Conservation (phyloP, 2,329 filamentous ascomycete genomes). For the Pseudogymnoascus sp. region DNA sequence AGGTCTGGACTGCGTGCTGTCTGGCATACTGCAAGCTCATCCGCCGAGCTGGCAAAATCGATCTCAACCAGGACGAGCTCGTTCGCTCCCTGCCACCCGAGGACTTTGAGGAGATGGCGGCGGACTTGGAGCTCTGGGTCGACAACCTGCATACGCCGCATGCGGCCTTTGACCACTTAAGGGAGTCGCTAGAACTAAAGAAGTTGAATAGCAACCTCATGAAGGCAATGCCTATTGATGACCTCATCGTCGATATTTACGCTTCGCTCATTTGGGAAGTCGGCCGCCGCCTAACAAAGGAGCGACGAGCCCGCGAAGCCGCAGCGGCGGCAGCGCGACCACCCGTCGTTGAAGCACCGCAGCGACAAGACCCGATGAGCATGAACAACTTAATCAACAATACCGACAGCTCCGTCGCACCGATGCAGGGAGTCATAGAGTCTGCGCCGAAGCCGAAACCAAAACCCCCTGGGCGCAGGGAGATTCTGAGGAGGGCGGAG, state of each 20-base stretch:
- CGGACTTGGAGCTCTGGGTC: slow-evolving; percentile 52
- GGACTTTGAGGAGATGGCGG: slow-evolving; percentile 54
- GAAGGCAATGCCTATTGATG: slow-evolving; percentile 80
- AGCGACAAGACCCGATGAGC: slow-evolving; percentile 24
- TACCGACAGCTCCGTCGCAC: slow-evolving; percentile 18
- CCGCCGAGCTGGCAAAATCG: slow-evolving; percentile 48
- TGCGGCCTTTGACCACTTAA: slow-evolving; percentile 52
- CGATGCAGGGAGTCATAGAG: slow-evolving; percentile 11
- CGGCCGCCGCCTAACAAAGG: slow-evolving; percentile 42
- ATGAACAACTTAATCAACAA: slow-evolving; percentile 28
- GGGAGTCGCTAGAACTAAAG: slow-evolving; percentile 62
- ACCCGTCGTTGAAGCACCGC: background rate
- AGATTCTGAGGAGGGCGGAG: slow-evolving; percentile 51
- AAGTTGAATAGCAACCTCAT: slow-evolving; percentile 80
- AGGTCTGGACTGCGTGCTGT: slow-evolving; percentile 25
- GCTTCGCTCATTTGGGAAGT: slow-evolving; percentile 66
- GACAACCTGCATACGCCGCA: slow-evolving; percentile 40
- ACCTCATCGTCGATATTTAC: slow-evolving; percentile 89
- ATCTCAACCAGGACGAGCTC: slow-evolving; percentile 56
- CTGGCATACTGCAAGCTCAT: slow-evolving; percentile 39
- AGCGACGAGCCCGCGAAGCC: slow-evolving; percentile 30
- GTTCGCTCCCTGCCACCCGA: slow-evolving; percentile 60
- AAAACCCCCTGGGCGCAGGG: slow-evolving; percentile 32
- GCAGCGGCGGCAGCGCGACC: slow-evolving; percentile 14
- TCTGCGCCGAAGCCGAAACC: slow-evolving; percentile 32